phyloP scores from a whole-genome alignment of 176 grass and related monocot genomes.

The Zea luxurians region DNA sequence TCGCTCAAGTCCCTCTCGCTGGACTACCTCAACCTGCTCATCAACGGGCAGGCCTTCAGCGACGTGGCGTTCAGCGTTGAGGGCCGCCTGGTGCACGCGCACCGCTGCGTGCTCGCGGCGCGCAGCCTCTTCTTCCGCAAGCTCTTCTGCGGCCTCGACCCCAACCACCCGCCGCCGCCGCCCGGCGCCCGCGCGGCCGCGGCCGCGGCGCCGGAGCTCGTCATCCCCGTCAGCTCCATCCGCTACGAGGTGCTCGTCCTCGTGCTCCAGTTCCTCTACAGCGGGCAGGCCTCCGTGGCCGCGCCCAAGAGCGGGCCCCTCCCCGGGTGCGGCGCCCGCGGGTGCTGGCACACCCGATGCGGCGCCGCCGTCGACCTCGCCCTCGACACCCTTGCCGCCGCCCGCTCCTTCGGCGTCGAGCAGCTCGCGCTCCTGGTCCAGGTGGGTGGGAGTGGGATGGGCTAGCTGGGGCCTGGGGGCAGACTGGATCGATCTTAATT shows the following conservation, averaged over 20 bases:
- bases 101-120: slow-evolving; percentile 91
- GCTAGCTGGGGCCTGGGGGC: too few species aligned
- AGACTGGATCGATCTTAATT: too few species aligned
- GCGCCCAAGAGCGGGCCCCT: slow-evolving; percentile 79
- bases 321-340: slow-evolving; percentile 39
- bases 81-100: slow-evolving; percentile 86
- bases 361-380: slow-evolving; percentile 60
- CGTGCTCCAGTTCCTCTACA: slow-evolving; percentile 96
- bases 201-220: slow-evolving; percentile 41
- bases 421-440: slow-evolving; percentile 79
- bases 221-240: slow-evolving; percentile 90
- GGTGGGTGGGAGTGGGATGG: slow-evolving; percentile 32
- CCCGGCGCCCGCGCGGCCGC: neutral
- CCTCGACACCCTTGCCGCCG: slow-evolving; percentile 59
- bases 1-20: slow-evolving; percentile 81
- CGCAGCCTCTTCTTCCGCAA: slow-evolving; percentile 95
- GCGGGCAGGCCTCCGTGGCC: slow-evolving; percentile 82
- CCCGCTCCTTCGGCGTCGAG: slow-evolving; percentile 65
- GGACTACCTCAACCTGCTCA: slow-evolving; percentile 96
- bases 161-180: slow-evolving; percentile 36
- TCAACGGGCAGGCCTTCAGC: slow-evolving; percentile 99
- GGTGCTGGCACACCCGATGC: slow-evolving; percentile 52
- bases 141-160: slow-evolving; percentile 85
- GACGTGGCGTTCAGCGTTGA: slow-evolving; percentile 94
- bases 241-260: slow-evolving; percentile 92